Conservation (phyloP, 768 basidiomycete species). For the Aureoboletus auriporus region DNA sequence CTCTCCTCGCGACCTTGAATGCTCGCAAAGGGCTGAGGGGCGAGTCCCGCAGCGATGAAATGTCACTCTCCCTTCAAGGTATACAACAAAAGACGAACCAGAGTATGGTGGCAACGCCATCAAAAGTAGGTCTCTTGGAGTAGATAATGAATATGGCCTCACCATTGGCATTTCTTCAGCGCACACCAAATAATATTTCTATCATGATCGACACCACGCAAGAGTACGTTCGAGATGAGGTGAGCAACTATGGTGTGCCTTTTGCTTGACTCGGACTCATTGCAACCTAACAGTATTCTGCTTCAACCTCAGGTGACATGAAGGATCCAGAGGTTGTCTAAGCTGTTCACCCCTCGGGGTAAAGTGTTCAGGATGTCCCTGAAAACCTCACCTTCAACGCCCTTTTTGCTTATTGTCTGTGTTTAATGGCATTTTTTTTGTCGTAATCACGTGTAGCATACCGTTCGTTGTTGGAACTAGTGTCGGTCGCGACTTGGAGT, state of each 20-base stretch:
- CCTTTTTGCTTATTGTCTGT: constrained; percentile 3
- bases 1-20: constrained; percentile 58
- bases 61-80: constrained; percentile 31
- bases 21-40: constrained; percentile 48
- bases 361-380: no score
- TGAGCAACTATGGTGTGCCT: constrained; percentile 4
- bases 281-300: constrained; percentile 16
- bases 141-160: neutral
- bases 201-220: constrained; percentile 64
- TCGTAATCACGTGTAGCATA: constrained; percentile 15
- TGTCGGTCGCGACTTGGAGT: constrained; percentile 10
- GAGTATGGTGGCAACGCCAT: constrained; percentile 7
- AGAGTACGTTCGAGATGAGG: constrained; percentile 46
- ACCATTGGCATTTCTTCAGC: constrained; percentile 14
- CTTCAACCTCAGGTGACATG: constrained; percentile 8
- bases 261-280: neutral
- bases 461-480: constrained; percentile 13
- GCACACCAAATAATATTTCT: constrained; percentile 47
- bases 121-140: constrained; percentile 7
- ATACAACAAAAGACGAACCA: constrained; percentile 21
- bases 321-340: constrained; percentile 22
- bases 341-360: neutral
- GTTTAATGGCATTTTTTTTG: constrained; percentile 1
- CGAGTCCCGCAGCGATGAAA: constrained; percentile 20
- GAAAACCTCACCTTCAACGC: neutral